Evolutionary conservation across 106 monocot genomes (phyloP).

Genomic region (Dactylorhiza incarnata): DNA sequence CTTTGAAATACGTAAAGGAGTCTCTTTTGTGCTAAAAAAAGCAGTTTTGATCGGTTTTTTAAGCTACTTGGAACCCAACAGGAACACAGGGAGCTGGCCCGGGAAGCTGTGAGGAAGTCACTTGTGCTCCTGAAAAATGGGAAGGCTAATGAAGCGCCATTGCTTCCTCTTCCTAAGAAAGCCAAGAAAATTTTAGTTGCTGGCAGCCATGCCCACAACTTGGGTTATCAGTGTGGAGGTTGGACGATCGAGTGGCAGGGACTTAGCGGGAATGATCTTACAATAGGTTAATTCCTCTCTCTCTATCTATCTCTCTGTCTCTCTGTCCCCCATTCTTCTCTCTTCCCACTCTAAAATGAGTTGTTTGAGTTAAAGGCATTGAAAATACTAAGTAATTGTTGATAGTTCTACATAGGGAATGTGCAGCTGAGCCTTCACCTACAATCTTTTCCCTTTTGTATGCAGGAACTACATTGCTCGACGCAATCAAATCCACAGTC

Average conservation of each 20-base stretch:
- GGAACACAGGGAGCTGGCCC: slow-evolving; percentile 47
- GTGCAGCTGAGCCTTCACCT: too few relatives aligned
- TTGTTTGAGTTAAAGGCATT: too few relatives aligned
- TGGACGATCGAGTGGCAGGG: slow-evolving; percentile 57
- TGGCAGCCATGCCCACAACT: slow-evolving; percentile 47
- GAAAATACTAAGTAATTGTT: too few relatives aligned
- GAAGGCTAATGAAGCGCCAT: slow-evolving; percentile 16
- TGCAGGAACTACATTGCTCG: slow-evolving; percentile 48
- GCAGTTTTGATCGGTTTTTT: not conserved
- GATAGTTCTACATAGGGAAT: too few relatives aligned
- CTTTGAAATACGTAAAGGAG: not conserved
- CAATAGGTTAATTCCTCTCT: slow-evolving; percentile 16
- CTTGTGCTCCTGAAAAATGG: slow-evolving; percentile 56
- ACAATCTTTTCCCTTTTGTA: not conserved
- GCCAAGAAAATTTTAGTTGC: slow-evolving; percentile 39
- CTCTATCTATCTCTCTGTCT: too few relatives aligned
- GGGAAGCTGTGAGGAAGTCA: slow-evolving; percentile 57
- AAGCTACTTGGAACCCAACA: slow-evolving; percentile 3
- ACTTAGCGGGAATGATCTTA: slow-evolving; percentile 27
- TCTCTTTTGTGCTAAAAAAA: not conserved
- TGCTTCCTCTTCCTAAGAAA: slow-evolving; percentile 40
- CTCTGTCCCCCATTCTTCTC: too few relatives aligned
- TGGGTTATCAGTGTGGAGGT: slow-evolving; percentile 55
- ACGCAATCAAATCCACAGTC: slow-evolving; percentile 40
- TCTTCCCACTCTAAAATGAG: too few relatives aligned